Evolutionary conservation across 208 protist genomes (phyloP).

Genomic region (Trypanosoma theileri): DNA sequence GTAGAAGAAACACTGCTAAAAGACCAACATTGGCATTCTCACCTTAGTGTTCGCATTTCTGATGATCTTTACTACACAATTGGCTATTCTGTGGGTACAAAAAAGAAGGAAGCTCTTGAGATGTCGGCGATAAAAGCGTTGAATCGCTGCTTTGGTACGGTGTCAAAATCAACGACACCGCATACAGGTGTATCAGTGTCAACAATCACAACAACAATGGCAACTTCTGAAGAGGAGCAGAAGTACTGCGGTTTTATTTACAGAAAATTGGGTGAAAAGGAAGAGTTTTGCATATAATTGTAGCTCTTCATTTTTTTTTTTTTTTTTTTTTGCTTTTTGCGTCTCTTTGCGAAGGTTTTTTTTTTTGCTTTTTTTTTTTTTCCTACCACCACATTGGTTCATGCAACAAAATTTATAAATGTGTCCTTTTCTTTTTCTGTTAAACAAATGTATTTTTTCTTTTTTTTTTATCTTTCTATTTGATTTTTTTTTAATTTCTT

Average conservation of each 20-base stretch:
- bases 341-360: background rate
- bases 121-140: conserved; percentile 29
- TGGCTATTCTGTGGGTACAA: conserved; percentile 20
- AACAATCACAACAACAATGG: background rate
- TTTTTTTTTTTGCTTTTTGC: conserved; percentile 8
- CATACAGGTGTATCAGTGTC: background rate
- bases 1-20: conserved; percentile 20
- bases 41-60: conserved; percentile 43
- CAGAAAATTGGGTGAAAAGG: conserved; percentile 2
- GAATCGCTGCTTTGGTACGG: conserved; percentile 17
- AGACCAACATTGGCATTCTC: conserved; percentile 52
- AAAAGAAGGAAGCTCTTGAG: conserved; percentile 60
- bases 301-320: conserved; percentile 1
- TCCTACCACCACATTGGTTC: background rate
- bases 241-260: conserved; percentile 27
- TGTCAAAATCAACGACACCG: background rate
- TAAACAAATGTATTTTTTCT: too few species aligned
- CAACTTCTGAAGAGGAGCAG: background rate
- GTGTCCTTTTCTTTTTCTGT: too few species aligned
- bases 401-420: too few species aligned
- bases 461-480: conserved; percentile 15
- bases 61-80: conserved; percentile 41
- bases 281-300: background rate
- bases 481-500: conserved; percentile 2
- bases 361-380: background rate